Base-by-base conservation (phyloP, 176 grass and related monocot genomes). In the Musa itinerans region DNA sequence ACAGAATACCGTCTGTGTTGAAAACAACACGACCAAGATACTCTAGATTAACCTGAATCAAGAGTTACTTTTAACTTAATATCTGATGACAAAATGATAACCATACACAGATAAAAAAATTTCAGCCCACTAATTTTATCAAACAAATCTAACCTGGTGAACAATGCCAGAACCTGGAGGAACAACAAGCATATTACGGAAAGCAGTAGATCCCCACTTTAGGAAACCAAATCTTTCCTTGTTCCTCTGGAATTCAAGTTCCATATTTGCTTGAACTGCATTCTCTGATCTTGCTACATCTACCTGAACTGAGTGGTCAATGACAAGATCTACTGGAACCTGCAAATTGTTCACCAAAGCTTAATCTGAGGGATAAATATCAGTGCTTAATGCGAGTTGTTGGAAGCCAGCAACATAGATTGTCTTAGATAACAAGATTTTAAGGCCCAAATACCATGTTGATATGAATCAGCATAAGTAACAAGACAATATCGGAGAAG, bases 291-390 rank as follows among this genome's bases (percentile, higher is more conserved):
- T 96, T 81, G 93, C 93, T 76, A 96, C 93, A 83, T 96, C 93
- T 50, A 96, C 93, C 79, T 92, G 93, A 65, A 96, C 93, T 53
- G 93, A 96, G 68, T 96, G 93, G 29, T 96, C 93, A 77, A 96
- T 92, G 54, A 96, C 93, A 81, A 96, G 85, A 90, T 96, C 89
- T 67, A 96, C 89, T 12, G 93, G 93, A 67, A 96, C 89, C 92
- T 92, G 81, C 63, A 78, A 70, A 50, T 43, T 6, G 34, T 43
- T 43, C 34, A 43, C 34, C 34, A 43, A 43, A 43, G 34, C 34
- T 43, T 43, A 43, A 43, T 43, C 34, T 43, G 34, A 61, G 15
- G 17, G 17, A n/a, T 8, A 61, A n/a, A 61, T 7, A 61, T 61
- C 57, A 61, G n/a, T 61, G 17, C 7, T 61, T 4, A 1, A 5